Evolutionary conservation across 116 monocot species (phyloP).

Genomic region (Zostera marina): DNA sequence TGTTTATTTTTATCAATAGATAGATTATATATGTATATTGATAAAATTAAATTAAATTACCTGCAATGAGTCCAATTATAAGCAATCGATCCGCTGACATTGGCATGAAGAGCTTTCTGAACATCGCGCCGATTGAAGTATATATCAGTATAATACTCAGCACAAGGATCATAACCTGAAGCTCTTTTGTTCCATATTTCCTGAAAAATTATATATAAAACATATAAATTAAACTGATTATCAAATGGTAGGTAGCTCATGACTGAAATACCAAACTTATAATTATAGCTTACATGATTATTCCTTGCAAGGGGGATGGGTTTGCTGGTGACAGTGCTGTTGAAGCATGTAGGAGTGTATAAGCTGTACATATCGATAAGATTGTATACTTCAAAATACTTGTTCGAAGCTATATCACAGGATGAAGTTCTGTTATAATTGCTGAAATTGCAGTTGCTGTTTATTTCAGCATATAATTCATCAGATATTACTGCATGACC

Average conservation of each 20-base stretch:
- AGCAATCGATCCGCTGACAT: conserved; percentile 44
- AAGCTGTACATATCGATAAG: conserved; percentile 83
- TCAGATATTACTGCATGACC: conserved; percentile 80
- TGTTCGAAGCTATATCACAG: conserved; percentile 17
- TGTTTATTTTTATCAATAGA: neutral
- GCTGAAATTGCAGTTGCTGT: conserved; percentile 62
- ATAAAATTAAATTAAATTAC: conserved; percentile 19
- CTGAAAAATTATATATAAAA: conserved; percentile 8
- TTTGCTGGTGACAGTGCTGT: neutral
- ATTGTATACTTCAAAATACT: conserved; percentile 44
- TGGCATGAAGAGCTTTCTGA: conserved; percentile 84
- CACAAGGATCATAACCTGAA: conserved; percentile 76
- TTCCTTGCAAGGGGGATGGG: too few species aligned
- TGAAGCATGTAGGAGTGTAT: conserved; percentile 36
- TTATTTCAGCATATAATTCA: conserved; percentile 31
- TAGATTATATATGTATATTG: too few species aligned
- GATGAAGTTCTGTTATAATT: neutral
- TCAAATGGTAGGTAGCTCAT: too few species aligned
- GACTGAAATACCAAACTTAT: too few species aligned
- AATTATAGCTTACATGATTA: too few species aligned
- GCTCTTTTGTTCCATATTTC: conserved; percentile 45
- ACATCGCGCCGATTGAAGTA: conserved; percentile 79
- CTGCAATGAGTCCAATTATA: conserved; percentile 95
- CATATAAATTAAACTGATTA: too few species aligned
- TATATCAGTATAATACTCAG: conserved; percentile 31